Conservation (phyloP, 768 basidiomycete genomes). For the Vishniacozyma victoriae region DNA sequence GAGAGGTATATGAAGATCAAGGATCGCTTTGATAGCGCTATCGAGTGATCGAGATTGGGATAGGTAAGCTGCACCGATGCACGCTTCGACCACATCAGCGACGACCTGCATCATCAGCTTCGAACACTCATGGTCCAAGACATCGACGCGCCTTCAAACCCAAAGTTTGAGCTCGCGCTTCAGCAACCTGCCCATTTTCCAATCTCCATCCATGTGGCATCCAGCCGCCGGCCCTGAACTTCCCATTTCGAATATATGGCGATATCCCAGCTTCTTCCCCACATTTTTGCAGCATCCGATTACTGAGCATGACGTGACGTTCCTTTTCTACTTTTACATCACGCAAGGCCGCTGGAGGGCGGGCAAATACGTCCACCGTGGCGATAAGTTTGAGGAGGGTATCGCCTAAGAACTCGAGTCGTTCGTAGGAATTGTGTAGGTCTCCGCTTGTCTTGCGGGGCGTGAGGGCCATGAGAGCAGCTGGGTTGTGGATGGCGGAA, state of each 20-base stretch:
- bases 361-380: constrained; percentile 13
- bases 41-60: constrained; percentile 1
- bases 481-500: background rate
- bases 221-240: too few species aligned
- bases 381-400: constrained; percentile 25
- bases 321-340: constrained; percentile 7
- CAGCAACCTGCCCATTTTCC: too few species aligned
- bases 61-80: constrained; percentile 30
- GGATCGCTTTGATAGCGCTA: background rate
- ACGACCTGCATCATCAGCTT: constrained; percentile 13
- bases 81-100: constrained; percentile 35
- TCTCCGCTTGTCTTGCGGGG: background rate
- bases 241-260: constrained; percentile 13
- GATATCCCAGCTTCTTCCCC: constrained; percentile 12
- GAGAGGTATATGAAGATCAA: constrained; percentile 7
- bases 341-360: background rate
- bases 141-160: too few species aligned
- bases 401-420: constrained; percentile 36
- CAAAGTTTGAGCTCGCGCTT: too few species aligned
- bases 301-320: constrained; percentile 17
- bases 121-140: too few species aligned
- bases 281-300: constrained; percentile 11
- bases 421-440: constrained; percentile 17
- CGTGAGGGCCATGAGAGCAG: constrained; percentile 18
- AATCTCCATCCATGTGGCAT: too few species aligned